Base-by-base conservation (phyloP, 208 protist species). In the Leishmania aethiopica region DNA sequence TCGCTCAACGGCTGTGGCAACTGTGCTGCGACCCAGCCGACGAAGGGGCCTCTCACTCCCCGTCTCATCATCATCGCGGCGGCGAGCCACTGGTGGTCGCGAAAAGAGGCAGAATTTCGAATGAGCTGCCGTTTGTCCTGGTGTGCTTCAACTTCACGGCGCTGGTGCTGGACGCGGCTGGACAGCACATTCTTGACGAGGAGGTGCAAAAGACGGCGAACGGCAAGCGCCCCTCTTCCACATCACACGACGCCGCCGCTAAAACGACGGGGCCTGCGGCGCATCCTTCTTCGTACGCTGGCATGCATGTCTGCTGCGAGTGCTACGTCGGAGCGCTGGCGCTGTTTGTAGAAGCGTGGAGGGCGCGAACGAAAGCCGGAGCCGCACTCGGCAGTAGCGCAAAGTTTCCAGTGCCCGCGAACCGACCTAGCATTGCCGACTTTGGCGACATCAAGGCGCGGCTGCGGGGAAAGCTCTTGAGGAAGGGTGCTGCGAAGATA, bases 41-140 rank as follows among this genome's bases (percentile, higher is more conserved):
- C 15, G 73, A 60, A 15, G 45, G 11, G 6, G 40, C 57, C 6
- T 13, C 32, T 19, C 10, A 51, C 6, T 60, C 35, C 32, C n/a
- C 17, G 3, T 69, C 73, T 1, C 3, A 40, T 32, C 5, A 4
- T n/a, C 47, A 53, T 32, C 25, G 64, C 49, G 45, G 5, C 32
- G 25, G 40, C 17, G 49, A 37, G 19, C 32, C 62, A 28, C 40
- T 32, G 4, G 22, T 35, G 15, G 15, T 57, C 8, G 15, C 19
- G 17, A 66, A 8, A 0, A 19, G 55, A 57, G 45, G 11, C 25
- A 55, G 72, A 10, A 22, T 88, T 0, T 47, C 77, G 0, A 83
- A 86, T 40, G 86, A 94, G 66, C 87, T 96, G 51, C 94, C 94
- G 17, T 97, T 93, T 88, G 92, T 94, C 37, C 83, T 97, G 11